Base-by-base conservation (phyloP, 139 green algal species). In the Coelastrella sp. region DNA sequence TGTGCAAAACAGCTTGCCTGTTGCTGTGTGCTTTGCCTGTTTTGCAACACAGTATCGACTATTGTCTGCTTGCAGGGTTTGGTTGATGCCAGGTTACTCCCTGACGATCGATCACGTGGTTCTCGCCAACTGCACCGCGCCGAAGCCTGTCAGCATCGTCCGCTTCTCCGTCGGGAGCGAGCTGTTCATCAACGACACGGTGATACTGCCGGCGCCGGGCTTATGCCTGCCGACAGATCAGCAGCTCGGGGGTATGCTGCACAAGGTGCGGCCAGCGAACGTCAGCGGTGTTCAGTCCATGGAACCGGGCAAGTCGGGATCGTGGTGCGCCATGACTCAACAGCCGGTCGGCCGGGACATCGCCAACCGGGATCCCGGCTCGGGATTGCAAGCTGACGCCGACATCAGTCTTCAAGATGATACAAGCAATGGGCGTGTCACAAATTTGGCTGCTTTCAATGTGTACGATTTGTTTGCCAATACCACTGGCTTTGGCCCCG, bases 171-270 rank as follows among this genome's bases (percentile, higher is more conserved):
- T 25, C 5, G 34, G 53, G 3, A 51, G 21, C 25, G 30, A 59
- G 7, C 25, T 82, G 15, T n/a, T 82, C 21, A 27, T 82, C 5
- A 82, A 82, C 6, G 75, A 82, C 53, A 82, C 40, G 30, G 17
- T 82, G 35, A 51, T 82, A 2, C 2, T 82, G 35, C 53, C 37
- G 7, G 30, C 35, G 2, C 4, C 7, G 9, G 75, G 75, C 1
- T 35, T 82, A 2, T 82, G 75, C 53, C 30, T 82, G 21, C 34
- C 75, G 5, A 19, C 71, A 1, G 27, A 69, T 8, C 25, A 51
- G 53, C 75, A 82, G 53, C 2, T 40, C 7, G 34, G 35, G 21
- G 27, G 3, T 3, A 32, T 37, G 15, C n/a, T 67, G 48, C 73
- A 81, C 50, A 48, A 53, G 11, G 32, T 13, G 5, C n/a, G 73